A percentile compares a stretch with the other conserved stretches of the same genome.
These are phyloP conservation scores for Cutaneotrichosporon sp. DNA, from an alignment of 1,284 basidiomycete genomes.

Conservation along the genomic window DNA sequence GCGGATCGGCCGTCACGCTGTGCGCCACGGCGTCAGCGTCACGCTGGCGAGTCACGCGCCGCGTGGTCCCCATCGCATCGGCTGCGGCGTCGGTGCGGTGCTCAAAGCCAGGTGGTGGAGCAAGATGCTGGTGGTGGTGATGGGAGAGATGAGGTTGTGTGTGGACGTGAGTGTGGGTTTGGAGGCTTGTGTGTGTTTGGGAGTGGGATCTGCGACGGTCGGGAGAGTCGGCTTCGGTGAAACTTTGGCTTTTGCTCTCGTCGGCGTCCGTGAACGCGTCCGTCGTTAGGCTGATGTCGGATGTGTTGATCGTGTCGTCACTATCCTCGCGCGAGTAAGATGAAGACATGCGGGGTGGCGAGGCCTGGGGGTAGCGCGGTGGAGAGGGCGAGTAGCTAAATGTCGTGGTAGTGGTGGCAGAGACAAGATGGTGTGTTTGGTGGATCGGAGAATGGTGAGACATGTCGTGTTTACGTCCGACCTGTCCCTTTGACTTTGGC, in stretches of 20 bases:
- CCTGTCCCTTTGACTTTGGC: conserved; percentile 2
- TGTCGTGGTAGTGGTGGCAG: conserved; percentile 4
- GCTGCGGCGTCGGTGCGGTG: neutral
- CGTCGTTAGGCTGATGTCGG: neutral
- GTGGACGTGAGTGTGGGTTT: neutral
- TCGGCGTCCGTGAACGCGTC: conserved; percentile 2
- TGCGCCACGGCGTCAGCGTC: conserved; percentile 3
- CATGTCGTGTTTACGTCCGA: neutral
- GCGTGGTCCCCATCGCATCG: neutral
- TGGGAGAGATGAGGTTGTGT: neutral
- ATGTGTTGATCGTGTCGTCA: neutral
- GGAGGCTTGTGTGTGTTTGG: neutral
- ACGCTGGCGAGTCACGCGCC: neutral
- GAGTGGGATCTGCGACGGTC: neutral
- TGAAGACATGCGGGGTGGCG: neutral
- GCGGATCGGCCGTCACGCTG: neutral
- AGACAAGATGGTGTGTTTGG: conserved; percentile 2
- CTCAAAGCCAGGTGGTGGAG: neutral
- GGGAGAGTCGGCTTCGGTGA: neutral
- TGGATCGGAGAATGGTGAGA: neutral
- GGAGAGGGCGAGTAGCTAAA: neutral
- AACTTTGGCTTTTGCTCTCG: conserved; percentile 1
- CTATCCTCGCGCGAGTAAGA: neutral
- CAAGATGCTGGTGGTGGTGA: neutral
- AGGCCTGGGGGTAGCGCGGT: neutral